Evolutionary conservation across 768 basidiomycete genomes (phyloP), one percentile per base, ranked within the genome.

Genomic region (Pleurotus tuber-regium): DNA sequence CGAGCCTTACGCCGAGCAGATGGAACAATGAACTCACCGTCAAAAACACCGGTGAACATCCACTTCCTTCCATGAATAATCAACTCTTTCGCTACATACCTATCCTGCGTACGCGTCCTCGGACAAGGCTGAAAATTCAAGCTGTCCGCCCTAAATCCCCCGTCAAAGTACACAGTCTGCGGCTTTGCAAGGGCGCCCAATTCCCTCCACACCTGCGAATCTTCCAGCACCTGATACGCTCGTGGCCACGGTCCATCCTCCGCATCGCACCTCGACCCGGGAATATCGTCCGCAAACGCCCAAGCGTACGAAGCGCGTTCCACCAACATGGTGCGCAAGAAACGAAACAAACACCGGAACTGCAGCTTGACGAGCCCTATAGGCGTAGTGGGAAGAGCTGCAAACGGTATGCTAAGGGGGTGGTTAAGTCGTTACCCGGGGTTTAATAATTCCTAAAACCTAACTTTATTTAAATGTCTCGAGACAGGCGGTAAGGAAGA

Each of bases 1-100:
- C 3, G 2, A 23, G 9, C 14, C 10, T 4, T 16, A 30, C 14
- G 24, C 8, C 14, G 43, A 30, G 24, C 12, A 47, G 24, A 54
- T 9, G 48, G 29, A 29, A 50, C 28, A 26, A 48, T 50, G 14
- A 28, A 61, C 81, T 54, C 58, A 80, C 85, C 85, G 63, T 87
- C 85, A 59, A 87, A 87, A 29, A 87, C 83, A 41, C 82, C 85
- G 1, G 82, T 83, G 55, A 87, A 73, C n/a, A 74, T 71, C 84
- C 85, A 87, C 43, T 69, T 65, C 25, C 70, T 75, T 11, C 80
- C 84, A 43, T 71, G 71, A 48, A 87, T 68, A 38, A 82, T 69
- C 51, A 85, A 70, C 58, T 76, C 74, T 6, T 77, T 78, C 50
- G 84, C 74, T 25, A 83, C 75, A 55, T 83, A 83, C 51, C 85